These are phyloP conservation scores for Closterium sp. DNA, from an alignment of 139 green algal species.

Conservation along the genomic window DNA sequence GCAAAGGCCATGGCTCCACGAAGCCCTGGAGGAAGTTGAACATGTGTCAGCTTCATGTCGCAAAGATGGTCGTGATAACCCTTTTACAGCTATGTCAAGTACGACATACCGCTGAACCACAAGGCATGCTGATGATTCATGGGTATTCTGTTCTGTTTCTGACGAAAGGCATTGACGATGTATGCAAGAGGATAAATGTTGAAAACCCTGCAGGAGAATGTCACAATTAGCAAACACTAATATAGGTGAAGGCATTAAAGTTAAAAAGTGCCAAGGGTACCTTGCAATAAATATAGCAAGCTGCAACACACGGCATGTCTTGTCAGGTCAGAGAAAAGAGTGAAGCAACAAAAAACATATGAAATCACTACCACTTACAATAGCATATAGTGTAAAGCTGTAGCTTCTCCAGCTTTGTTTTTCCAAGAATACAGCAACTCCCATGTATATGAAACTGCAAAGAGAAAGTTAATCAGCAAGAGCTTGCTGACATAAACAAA, in stretches of 20 bases:
- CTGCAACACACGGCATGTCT: background rate
- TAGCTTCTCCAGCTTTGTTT: slow-evolving; percentile 41
- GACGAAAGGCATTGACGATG: slow-evolving; percentile 18
- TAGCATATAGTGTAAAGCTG: slow-evolving; percentile 32
- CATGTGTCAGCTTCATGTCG: background rate
- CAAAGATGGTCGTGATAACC: background rate
- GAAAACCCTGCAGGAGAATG: background rate
- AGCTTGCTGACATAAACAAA: background rate
- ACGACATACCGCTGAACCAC: slow-evolving; percentile 25
- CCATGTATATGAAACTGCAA: slow-evolving; percentile 52
- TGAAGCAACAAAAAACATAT: background rate
- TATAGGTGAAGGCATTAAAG: background rate
- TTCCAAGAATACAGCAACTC: slow-evolving; percentile 44
- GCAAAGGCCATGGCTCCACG: slow-evolving; percentile 42
- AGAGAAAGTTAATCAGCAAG: background rate
- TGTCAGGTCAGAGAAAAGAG: background rate
- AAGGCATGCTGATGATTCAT: slow-evolving; percentile 30
- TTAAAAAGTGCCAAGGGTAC: background rate
- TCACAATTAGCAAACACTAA: background rate
- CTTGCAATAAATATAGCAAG: background rate
- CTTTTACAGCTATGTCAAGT: background rate
- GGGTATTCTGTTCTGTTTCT: slow-evolving; percentile 11
- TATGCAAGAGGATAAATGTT: slow-evolving; percentile 33
- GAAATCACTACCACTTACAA: background rate
- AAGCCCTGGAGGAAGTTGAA: slow-evolving; percentile 1